These are phyloP conservation scores for Andrographis paniculata DNA, from an alignment of 305 asterid species.

Conservation along the genomic window DNA sequence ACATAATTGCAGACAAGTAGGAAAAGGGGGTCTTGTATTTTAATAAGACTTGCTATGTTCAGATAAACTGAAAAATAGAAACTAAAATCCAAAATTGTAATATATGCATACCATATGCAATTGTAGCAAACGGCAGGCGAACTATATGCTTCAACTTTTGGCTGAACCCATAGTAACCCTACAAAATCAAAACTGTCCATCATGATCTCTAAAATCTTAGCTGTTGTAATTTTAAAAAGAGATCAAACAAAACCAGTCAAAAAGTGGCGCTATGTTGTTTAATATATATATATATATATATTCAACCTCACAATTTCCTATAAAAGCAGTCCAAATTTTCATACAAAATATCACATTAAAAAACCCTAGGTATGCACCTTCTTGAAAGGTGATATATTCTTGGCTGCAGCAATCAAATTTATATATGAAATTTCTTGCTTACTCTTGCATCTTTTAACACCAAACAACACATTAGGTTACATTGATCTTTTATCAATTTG, in stretches of 20 bases:
- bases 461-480: no score
- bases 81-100: slow-evolving; percentile 11
- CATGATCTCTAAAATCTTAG: neutral
- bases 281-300: no score
- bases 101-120: slow-evolving; percentile 66
- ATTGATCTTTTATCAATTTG: no score
- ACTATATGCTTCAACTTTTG: slow-evolving; percentile 92
- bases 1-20: neutral
- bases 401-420: no score
- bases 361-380: no score
- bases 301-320: no score
- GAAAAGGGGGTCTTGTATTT: neutral
- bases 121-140: slow-evolving; percentile 84
- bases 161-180: slow-evolving; percentile 98
- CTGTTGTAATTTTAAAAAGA: slow-evolving; percentile 1
- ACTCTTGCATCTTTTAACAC: no score
- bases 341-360: no score
- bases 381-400: no score
- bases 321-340: no score
- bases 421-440: no score
- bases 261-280: no score
- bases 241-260: neutral
- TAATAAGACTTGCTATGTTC: slow-evolving; percentile 6
- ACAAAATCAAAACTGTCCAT: slow-evolving; percentile 24
- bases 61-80: slow-evolving; percentile 10